Conservation (phyloP, 2,329 filamentous ascomycete species). For the Trichophyton schoenleinii region DNA sequence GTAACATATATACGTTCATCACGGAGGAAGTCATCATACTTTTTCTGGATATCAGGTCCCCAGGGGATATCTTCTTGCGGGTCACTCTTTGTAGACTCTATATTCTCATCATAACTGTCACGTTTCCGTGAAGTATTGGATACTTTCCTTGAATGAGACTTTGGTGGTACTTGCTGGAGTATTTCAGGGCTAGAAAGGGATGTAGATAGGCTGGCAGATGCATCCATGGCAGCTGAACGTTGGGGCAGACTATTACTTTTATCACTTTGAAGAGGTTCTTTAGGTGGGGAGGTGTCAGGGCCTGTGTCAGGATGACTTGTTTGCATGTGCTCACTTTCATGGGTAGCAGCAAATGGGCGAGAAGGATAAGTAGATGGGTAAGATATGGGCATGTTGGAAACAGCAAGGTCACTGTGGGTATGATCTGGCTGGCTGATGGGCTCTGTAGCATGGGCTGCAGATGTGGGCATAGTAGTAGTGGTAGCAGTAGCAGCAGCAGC, state of each 20-base stretch:
- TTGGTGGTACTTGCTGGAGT: neutral
- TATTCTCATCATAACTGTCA: neutral
- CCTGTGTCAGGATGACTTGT: constrained; percentile 27
- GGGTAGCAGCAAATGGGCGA: constrained; percentile 29
- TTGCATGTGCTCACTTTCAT: constrained; percentile 30
- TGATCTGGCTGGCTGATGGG: constrained; percentile 14
- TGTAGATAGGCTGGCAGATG: neutral
- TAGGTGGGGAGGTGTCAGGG: constrained; percentile 16
- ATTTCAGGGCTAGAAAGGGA: neutral
- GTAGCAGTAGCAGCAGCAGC: constrained; percentile 17
- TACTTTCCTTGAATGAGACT: neutral
- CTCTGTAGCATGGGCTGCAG: constrained; percentile 17
- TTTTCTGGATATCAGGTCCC: constrained; percentile 37
- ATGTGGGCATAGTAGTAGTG: constrained; percentile 15
- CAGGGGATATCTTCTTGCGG: constrained; percentile 34
- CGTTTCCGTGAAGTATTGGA: neutral
- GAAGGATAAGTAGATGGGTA: constrained; percentile 31
- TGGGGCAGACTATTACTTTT: neutral
- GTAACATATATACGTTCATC: constrained; percentile 41
- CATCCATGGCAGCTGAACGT: neutral
- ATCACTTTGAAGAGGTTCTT: neutral
- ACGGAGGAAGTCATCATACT: constrained; percentile 40
- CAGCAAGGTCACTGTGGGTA: constrained; percentile 16
- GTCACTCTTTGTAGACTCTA: constrained; percentile 4
- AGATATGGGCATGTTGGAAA: constrained; percentile 22